Evolutionary conservation across 139 green algal species (phyloP), one percentile per base, ranked within the genome.

Genomic region (Micractinium conductrix): DNA sequence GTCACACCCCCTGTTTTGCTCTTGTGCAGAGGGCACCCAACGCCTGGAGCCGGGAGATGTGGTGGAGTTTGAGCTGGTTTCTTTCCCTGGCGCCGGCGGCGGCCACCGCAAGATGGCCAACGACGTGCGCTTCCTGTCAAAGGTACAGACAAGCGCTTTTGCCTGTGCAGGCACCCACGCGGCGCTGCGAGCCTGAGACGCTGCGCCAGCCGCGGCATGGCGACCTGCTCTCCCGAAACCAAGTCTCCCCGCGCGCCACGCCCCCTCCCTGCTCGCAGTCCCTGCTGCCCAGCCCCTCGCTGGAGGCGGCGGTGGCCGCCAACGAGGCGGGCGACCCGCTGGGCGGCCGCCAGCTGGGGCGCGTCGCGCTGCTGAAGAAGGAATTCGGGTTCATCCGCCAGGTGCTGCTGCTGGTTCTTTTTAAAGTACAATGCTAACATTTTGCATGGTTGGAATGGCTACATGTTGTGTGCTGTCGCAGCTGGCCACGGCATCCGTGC

Each of bases 341-440:
- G 40, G 42, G 63, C 10, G 84, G 84, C 26, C 78, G 84, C 33
- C 86, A 87, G 69, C 75, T 90, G 37, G 86, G 86, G 26, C 62
- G 82, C 63, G 73, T 93, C 17, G 62, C 62, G 14, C 71, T 86
- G 45, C 67, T 91, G 48, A 88, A 92, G 76, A 87, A 86, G 12
- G 76, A 90, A 69, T 93, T 91, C 86, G 90, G 90, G 6, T 92
- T 93, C 76, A 92, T 93, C 79, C 78, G 80, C 7, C 79, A 86
- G n/a, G n/a, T n/a, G n/a, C n/a, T n/a, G n/a, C n/a, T n/a, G n/a
- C n/a, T n/a, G n/a, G n/a, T n/a, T n/a, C n/a, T n/a, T n/a, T n/a
- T n/a, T n/a, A n/a, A n/a, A n/a, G n/a, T n/a, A n/a, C n/a, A n/a
- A n/a, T n/a, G n/a, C n/a, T n/a, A n/a, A n/a, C n/a, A n/a, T n/a